These are phyloP conservation scores for Syzygium malaccense DNA, from an alignment of 441 rosid genomes.

Conservation along the genomic window DNA sequence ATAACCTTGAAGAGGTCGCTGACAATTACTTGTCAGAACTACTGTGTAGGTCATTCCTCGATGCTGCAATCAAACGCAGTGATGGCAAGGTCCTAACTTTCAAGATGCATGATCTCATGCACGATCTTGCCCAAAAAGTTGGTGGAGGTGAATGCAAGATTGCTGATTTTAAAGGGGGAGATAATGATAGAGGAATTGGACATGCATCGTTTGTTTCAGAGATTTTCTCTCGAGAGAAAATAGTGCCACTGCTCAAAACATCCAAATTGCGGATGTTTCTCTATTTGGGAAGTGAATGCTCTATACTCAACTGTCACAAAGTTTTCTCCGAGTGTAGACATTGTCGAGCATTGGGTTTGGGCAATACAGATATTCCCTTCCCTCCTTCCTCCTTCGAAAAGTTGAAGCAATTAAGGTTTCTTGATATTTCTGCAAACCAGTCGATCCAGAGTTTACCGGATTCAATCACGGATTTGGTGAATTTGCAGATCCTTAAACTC, in stretches of 20 bases:
- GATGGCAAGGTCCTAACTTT: rapidly evolving
- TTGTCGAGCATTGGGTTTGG: not conserved
- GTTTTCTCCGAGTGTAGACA: not conserved
- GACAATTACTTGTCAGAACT: not conserved
- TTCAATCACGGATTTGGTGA: not conserved
- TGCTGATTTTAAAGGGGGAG: not conserved
- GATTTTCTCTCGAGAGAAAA: not conserved
- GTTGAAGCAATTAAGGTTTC: not conserved
- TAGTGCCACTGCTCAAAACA: rapidly evolving
- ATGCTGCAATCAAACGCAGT: rapidly evolving
- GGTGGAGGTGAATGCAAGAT: not conserved
- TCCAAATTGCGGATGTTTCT: not conserved
- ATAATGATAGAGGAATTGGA: not conserved
- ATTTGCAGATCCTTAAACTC: not conserved
- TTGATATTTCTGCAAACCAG: rapidly evolving
- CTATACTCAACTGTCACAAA: rapidly evolving
- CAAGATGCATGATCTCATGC: not conserved
- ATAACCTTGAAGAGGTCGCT: not conserved
- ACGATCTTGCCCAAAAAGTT: not conserved
- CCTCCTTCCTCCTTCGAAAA: not conserved
- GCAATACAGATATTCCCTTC: rapidly evolving
- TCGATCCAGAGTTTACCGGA: not conserved
- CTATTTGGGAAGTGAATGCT: rapidly evolving
- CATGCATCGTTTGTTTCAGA: rapidly evolving
- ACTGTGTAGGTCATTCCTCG: not conserved